These are phyloP conservation scores for Fusarium torulosum DNA, from an alignment of 2,329 filamentous ascomycete species.

Conservation along the genomic window DNA sequence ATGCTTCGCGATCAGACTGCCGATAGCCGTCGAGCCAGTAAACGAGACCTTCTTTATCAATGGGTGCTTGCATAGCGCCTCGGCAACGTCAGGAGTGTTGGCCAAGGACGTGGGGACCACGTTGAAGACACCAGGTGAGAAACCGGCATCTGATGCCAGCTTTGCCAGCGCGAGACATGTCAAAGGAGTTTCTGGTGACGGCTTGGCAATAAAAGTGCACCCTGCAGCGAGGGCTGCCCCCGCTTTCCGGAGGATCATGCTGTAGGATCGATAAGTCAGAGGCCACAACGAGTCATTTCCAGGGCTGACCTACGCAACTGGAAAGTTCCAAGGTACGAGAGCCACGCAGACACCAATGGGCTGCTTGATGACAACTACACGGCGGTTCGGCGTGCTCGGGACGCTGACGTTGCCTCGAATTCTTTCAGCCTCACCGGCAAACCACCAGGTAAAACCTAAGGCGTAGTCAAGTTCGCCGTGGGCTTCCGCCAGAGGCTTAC, in stretches of 20 bases:
- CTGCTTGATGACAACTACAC: constrained; percentile 76
- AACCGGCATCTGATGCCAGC: constrained; percentile 77
- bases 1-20: constrained; percentile 71
- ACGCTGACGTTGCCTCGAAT: constrained; percentile 68
- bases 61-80: constrained; percentile 60
- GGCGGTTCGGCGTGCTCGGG: constrained; percentile 57
- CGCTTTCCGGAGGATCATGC: constrained; percentile 60
- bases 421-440: constrained; percentile 61
- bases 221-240: constrained; percentile 75
- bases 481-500: constrained; percentile 68
- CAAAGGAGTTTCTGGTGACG: constrained; percentile 79
- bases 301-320: constrained; percentile 54
- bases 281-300: no score
- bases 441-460: constrained; percentile 68
- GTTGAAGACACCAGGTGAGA: constrained; percentile 77
- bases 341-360: constrained; percentile 53
- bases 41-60: constrained; percentile 76
- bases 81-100: constrained; percentile 59
- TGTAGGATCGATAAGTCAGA: no score
- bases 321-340: constrained; percentile 69
- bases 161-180: constrained; percentile 77
- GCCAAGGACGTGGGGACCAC: constrained; percentile 59
- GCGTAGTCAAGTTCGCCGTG: constrained; percentile 68
- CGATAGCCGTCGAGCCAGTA: constrained; percentile 79
- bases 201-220: constrained; percentile 81